phyloP scores from a whole-genome alignment of 139 green algal genomes.

The Coelastrella sp. region DNA sequence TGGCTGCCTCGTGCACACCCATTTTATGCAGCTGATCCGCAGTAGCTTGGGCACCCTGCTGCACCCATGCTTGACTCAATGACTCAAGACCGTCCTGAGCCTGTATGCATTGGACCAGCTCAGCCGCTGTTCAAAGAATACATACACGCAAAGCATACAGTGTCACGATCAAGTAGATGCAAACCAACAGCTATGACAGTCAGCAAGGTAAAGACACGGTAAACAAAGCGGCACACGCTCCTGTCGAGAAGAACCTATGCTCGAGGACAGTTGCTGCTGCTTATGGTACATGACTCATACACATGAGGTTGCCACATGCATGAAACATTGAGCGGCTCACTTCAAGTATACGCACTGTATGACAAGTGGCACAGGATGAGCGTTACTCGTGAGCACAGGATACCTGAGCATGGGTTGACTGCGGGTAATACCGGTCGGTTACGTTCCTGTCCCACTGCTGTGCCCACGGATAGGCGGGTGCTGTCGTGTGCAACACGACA shows the following conservation, averaged over 20 bases:
- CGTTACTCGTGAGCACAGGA: no score
- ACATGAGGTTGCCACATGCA: no score
- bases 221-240: neutral
- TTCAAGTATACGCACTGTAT: neutral
- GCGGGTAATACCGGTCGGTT: neutral
- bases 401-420: neutral
- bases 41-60: constrained; percentile 9
- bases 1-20: constrained; percentile 16
- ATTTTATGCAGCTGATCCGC: constrained; percentile 21
- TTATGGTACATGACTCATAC: no score
- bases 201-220: no score
- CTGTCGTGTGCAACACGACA: neutral
- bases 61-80: neutral
- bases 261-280: neutral
- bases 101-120: constrained; percentile 6
- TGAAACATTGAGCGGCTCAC: no score
- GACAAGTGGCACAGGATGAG: no score
- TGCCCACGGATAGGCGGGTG: neutral
- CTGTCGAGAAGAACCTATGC: neutral
- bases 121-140: neutral
- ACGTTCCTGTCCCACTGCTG: neutral
- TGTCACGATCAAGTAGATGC: neutral
- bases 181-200: no score
- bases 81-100: neutral
- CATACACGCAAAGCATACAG: neutral